phyloP scores from a whole-genome alignment of 495 filamentous ascomycete genomes.

The Penicillium arizonense region DNA sequence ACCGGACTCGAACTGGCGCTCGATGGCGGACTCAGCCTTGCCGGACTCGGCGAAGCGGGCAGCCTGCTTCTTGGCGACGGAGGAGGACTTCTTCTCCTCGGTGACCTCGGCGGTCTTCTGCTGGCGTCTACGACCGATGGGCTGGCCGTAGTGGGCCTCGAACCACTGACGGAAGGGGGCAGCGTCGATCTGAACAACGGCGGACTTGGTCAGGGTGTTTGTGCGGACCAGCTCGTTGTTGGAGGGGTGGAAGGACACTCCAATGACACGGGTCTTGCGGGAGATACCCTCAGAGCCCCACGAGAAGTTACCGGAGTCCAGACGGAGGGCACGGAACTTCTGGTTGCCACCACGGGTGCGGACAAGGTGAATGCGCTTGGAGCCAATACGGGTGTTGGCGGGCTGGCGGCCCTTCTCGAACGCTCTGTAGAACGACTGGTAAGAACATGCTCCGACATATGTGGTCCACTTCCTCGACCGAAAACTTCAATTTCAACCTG shows the following conservation, averaged over 20 bases:
- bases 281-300: constrained; percentile 97
- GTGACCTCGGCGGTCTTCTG: constrained; percentile 63
- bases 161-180: constrained; percentile 99
- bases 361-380: constrained; percentile 98
- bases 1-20: constrained; percentile 98
- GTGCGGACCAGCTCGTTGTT: constrained; percentile 99
- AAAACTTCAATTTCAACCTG: constrained; percentile 10
- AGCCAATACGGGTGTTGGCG: constrained; percentile 97
- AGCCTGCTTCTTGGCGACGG: constrained; percentile 93
- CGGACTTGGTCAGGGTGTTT: constrained; percentile 98
- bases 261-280: constrained; percentile 98
- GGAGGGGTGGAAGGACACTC: constrained; percentile 95
- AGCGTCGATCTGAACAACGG: constrained; percentile 97
- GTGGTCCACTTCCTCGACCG: neutral
- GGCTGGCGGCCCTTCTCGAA: constrained; percentile 99
- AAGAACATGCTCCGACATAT: constrained; percentile 9
- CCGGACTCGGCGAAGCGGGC: constrained; percentile 72
- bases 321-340: constrained; percentile 98
- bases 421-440: constrained; percentile 60
- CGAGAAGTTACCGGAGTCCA: constrained; percentile 99
- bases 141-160: constrained; percentile 96
- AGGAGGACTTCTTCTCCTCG: constrained; percentile 89
- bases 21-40: constrained; percentile 90
- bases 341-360: constrained; percentile 98
- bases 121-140: constrained; percentile 87